Evolutionary conservation across 257 asterid genomes (phyloP).

Genomic region (Leonotis leonurus): DNA sequence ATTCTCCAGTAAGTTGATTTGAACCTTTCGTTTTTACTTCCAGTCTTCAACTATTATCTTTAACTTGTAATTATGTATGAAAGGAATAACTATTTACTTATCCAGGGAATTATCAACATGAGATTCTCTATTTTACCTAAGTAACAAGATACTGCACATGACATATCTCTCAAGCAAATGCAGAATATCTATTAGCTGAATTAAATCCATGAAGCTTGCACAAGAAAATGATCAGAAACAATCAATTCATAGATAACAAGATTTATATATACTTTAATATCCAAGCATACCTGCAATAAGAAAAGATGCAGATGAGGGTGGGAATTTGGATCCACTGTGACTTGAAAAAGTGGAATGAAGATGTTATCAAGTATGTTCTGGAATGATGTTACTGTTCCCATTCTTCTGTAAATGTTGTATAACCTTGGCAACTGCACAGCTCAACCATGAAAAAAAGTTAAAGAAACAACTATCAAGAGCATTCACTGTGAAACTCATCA

Average conservation of each 20-base stretch:
- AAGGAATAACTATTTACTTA: conserved; percentile 1
- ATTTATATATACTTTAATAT: background rate
- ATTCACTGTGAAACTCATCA: background rate
- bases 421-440: conserved; percentile 84
- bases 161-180: conserved; percentile 5
- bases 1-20: background rate
- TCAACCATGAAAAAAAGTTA: conserved; percentile 20
- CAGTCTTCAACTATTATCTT: background rate
- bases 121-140: background rate
- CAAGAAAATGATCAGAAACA: conserved; percentile 13
- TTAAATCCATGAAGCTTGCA: conserved; percentile 4
- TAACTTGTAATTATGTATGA: background rate
- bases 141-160: background rate
- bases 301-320: conserved; percentile 91
- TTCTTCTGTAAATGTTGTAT: conserved; percentile 79
- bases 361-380: conserved; percentile 85
- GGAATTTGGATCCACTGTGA: conserved; percentile 78
- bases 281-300: conserved; percentile 59
- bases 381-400: conserved; percentile 92
- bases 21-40: background rate
- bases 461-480: conserved; percentile 12
- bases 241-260: background rate
- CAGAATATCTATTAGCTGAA: conserved; percentile 1
- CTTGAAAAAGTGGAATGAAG: conserved; percentile 91
- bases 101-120: background rate